Evolutionary conservation across 305 asterid species (phyloP).

Genomic region (Fraxinus velutina): DNA sequence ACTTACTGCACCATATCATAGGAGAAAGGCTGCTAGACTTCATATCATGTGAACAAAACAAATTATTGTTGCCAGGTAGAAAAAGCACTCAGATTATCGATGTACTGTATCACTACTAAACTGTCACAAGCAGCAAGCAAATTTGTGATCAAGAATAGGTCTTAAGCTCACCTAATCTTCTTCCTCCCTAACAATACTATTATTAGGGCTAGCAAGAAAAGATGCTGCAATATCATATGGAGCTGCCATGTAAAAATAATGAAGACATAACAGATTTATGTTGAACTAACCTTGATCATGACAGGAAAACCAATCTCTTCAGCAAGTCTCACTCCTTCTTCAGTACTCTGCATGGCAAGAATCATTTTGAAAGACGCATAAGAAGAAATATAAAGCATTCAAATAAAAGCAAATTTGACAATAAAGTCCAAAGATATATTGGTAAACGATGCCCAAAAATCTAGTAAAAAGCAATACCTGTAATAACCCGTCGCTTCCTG

Average conservation of each 20-base stretch:
- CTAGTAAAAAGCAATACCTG: conserved; percentile 42
- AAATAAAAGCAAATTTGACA: not conserved
- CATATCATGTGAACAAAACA: not conserved
- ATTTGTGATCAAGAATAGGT: not conserved
- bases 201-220: conserved; percentile 2
- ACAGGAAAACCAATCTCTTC: conserved; percentile 89
- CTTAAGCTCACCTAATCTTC: conserved; percentile 13
- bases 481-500: conserved; percentile 93
- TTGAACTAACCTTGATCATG: conserved; percentile 81
- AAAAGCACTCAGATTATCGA: conserved; percentile 2
- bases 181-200: not conserved
- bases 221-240: conserved; percentile 7
- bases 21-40: not conserved
- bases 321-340: conserved; percentile 81
- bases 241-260: not conserved
- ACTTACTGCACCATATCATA: not conserved
- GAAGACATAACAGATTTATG: not conserved
- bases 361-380: not conserved
- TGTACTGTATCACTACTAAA: conserved; percentile 4
- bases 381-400: conserved; percentile 8
- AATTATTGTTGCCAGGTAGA: conserved; percentile 11
- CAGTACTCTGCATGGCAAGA: conserved; percentile 58
- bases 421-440: not conserved
- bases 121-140: not conserved
- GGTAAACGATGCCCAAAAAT: conserved; percentile 1